Conservation (phyloP, 2,329 filamentous ascomycete species). For the Fusarium kyushuense region DNA sequence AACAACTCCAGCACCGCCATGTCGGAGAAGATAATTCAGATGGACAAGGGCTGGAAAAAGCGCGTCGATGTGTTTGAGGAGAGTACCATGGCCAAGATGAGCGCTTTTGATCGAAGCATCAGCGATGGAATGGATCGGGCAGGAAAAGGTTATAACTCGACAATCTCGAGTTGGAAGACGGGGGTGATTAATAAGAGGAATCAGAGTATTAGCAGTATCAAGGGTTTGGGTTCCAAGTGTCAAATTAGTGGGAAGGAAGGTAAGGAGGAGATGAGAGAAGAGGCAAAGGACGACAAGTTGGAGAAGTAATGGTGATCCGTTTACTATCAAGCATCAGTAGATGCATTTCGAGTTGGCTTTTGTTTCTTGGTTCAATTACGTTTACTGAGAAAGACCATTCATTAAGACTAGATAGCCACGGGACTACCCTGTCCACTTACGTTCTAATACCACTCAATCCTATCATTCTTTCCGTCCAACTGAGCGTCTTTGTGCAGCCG, state of each 20-base stretch:
- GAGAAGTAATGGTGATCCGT: fast-evolving
- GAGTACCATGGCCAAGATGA: constrained; percentile 1
- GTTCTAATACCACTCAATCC: constrained; percentile 28
- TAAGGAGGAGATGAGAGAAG: neutral
- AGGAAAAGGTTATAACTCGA: constrained; percentile 6
- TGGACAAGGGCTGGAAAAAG: constrained; percentile 20
- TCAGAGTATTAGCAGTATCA: constrained; percentile 17
- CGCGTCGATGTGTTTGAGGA: constrained; percentile 23
- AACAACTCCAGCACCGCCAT: constrained; percentile 25
- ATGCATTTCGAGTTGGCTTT: neutral
- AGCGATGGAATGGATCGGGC: constrained; percentile 12
- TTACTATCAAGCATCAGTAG: neutral
- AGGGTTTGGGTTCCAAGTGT: constrained; percentile 5
- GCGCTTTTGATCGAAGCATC: constrained; percentile 17
- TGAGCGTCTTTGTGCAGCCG: constrained; percentile 12
- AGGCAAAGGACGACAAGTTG: neutral
- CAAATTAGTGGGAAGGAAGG: neutral
- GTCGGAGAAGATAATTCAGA: constrained; percentile 3
- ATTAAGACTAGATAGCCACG: neutral
- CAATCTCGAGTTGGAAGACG: constrained; percentile 7
- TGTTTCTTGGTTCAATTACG: neutral
- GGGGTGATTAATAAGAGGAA: constrained; percentile 13
- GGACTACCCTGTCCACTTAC: neutral
- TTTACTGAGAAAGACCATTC: too few relatives aligned
- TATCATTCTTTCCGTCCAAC: constrained; percentile 14